A percentile compares a stretch with the other conserved stretches of the same genome.
These are phyloP conservation scores for Penicillium cinerascens DNA, from an alignment of 495 filamentous ascomycete genomes.

Conservation along the genomic window DNA sequence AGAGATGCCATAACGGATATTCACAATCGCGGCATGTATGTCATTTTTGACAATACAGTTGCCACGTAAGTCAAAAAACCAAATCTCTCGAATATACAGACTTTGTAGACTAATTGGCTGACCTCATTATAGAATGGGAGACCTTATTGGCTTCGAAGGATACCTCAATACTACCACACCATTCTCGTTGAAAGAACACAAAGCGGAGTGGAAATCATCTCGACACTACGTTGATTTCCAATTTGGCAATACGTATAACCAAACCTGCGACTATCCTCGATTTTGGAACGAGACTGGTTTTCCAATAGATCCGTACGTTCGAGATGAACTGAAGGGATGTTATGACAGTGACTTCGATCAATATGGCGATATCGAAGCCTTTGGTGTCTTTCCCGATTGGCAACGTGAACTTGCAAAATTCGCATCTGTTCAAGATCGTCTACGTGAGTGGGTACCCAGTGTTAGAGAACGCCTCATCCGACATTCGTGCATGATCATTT, in stretches of 20 bases:
- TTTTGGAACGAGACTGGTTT: constrained; percentile 66
- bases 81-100: background rate
- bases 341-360: constrained; percentile 70
- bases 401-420: constrained; percentile 68
- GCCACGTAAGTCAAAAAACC: constrained; percentile 50
- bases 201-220: constrained; percentile 54
- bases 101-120: background rate
- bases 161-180: constrained; percentile 64
- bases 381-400: constrained; percentile 67
- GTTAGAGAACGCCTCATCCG: constrained; percentile 57
- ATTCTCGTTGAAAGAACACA: constrained; percentile 54
- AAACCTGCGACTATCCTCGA: constrained; percentile 59
- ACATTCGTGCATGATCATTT: constrained; percentile 65
- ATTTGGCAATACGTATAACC: constrained; percentile 55
- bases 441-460: constrained; percentile 65
- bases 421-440: constrained; percentile 69
- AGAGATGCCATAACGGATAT: constrained; percentile 61
- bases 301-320: constrained; percentile 44
- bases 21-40: constrained; percentile 65
- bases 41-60: constrained; percentile 69
- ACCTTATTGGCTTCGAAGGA: constrained; percentile 66
- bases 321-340: constrained; percentile 52
- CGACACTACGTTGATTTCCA: constrained; percentile 62
- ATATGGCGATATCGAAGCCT: constrained; percentile 66
- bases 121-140: constrained; percentile 50